Evolutionary conservation across 148 eudicot species (phyloP).

Genomic region (Camellia granthamiana): DNA sequence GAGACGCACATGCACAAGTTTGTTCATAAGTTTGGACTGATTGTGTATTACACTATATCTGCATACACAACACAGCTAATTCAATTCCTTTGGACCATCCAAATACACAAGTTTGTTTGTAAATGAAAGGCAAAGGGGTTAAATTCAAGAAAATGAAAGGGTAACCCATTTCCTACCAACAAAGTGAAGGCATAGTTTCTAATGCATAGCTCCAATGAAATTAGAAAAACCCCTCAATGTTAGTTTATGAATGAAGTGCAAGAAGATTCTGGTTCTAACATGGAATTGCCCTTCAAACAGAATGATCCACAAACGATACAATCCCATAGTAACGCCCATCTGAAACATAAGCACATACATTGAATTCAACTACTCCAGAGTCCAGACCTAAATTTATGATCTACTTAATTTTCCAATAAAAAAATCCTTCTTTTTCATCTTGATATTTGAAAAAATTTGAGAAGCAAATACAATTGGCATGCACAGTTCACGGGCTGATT

Average conservation of each 20-base stretch:
- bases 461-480: no score
- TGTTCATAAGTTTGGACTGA: neutral
- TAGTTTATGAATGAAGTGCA: no score
- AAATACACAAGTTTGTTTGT: neutral
- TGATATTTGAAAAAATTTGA: no score
- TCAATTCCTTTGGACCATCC: neutral
- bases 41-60: neutral
- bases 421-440: no score
- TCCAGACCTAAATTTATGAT: no score
- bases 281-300: neutral
- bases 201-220: neutral
- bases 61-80: neutral
- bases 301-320: neutral
- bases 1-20: neutral
- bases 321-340: neutral
- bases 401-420: no score
- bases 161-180: neutral
- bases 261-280: neutral
- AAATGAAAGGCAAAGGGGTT: neutral
- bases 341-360: neutral
- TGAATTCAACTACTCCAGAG: neutral
- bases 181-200: no score
- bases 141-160: neutral
- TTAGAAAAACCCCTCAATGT: no score
- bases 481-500: no score